Percentiles rank a stretch among this genome's conserved stretches.
Conservation (phyloP, 2,329 filamentous ascomycete genomes). For the Nemania diffusa region DNA sequence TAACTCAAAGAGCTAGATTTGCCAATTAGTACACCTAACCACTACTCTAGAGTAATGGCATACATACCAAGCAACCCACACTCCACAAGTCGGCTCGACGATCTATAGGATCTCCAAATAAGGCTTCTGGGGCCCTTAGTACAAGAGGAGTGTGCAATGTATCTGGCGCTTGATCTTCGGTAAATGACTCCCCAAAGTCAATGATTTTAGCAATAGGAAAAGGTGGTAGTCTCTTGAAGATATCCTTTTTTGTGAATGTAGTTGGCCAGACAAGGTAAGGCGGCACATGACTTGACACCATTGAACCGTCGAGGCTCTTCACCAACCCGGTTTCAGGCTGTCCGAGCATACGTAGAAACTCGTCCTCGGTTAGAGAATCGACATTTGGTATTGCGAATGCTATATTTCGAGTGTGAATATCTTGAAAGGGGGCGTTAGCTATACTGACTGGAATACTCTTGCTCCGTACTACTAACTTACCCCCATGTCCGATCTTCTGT, state of each 20-base stretch:
- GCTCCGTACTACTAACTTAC: not conserved
- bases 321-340: constrained; percentile 7
- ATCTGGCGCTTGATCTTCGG: not conserved
- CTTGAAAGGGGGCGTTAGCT: not conserved
- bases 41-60: constrained; percentile 1
- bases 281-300: not conserved
- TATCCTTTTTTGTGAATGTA: not conserved
- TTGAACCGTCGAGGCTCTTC: constrained; percentile 1
- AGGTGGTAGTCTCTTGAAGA: not conserved
- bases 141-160: constrained; percentile 15
- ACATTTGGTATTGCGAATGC: constrained; percentile 2
- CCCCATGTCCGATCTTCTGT: constrained; percentile 21
- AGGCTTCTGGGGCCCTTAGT: constrained; percentile 19
- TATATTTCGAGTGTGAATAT: constrained; percentile 21
- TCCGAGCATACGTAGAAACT: constrained; percentile 7
- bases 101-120: constrained; percentile 24
- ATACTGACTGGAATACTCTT: not conserved
- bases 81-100: constrained; percentile 24
- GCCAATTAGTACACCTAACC: not conserved
- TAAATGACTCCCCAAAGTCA: constrained; percentile 30
- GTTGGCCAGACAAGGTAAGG: constrained; percentile 25
- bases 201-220: constrained; percentile 25
- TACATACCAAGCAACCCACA: constrained; percentile 28
- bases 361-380: constrained; percentile 6
- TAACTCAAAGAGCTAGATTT: constrained; percentile 21